Evolutionary conservation across 331 rosid species (phyloP), one percentile per base, ranked within the genome.

Genomic region (Prunus yedoensis): DNA sequence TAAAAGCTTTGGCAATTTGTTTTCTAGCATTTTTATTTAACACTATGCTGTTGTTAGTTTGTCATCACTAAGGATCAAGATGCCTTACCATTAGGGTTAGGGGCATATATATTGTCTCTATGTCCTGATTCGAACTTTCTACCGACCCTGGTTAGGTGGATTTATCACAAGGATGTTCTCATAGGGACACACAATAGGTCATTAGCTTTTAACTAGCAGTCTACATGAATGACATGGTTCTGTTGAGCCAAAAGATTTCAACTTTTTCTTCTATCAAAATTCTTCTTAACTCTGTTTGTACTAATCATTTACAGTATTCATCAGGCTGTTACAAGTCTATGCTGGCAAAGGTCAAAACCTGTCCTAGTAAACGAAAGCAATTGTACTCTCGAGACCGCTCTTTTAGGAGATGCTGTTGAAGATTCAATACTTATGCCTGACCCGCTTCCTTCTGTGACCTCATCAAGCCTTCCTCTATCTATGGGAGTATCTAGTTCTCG

Each of bases 371-470:
- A 88, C 69, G 96, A 95, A 83, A 84, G 86, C 68, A 88, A 68
- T 73, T 95, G 99, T 84, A 71, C 90, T 50, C 82, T 84, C 7
- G 99, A 95, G 85, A 88, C 88, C 30, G 89, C 94, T 59, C 98
- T 95, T 69, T 82, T 95, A 63, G 99, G 99, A 82, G 92, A 89
- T 85, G 72, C 94, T 68, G 85, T 92, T 65, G 99, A 92, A 85
- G 98, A 92, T 80, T 92, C 99, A 79, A 83, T 95, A 82, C 96
- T 95, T 78, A 92, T 95, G 99, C 99, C 99, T 17, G 99, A 95
- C 82, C 99, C 97, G 74, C 89, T 92, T 80, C 98, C 99, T 70
- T 88, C 97, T 79, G 79, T 87, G 80, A 85, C 90, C 79, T 85
- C 93, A 47, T 92, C 96, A 4, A 88, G 76, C 65, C 74, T 80